Evolutionary conservation across 805 yeast genomes (phyloP), one percentile per base, ranked within the genome.

Genomic region (Teunomyces gatunensis): DNA sequence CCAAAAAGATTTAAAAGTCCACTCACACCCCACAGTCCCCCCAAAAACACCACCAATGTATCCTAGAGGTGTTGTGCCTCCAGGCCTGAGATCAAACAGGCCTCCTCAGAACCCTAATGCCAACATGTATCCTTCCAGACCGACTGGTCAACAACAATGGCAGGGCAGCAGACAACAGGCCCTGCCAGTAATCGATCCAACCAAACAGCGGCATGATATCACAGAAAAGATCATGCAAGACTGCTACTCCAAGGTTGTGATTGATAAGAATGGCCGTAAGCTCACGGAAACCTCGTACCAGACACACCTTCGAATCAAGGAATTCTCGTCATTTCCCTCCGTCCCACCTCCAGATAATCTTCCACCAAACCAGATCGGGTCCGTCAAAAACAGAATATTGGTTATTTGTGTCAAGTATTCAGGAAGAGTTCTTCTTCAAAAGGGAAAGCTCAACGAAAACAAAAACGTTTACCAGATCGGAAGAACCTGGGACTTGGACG

Each of bases 401-500:
- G 78, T 80, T 10, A 64, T 84, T 17, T 81, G 91, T 32, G 80
- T 79, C 2, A 81, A 85, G 59, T 73, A 78, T 42, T 75, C 84
- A 5, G 92, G 92, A 0, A 68, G 85, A 21, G 84, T 87, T 28
- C 75, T 83, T 48, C 57, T 91, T 10, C 96, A 90, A 62, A 91
- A 92, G 65, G 96, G 95, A 2, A 83, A 95, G 57, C 89, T 81
- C 61, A 85, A 86, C 55, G 71, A 79, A 7, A 60, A 56, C 32
- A 87, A 87, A 55, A 84, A 87, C 0, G 64, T 83, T 1, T 81
- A 87, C 57, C 97, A 91, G 66, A 88, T 91, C 44, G 98, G 98
- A 28, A 79, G 97, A 58, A 86, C 96, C 2, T 91, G 98, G 98
- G 83, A 81, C 52, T 69, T 92, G 57, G 87, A 80, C 50, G 95